Evolutionary conservation across 2,329 filamentous ascomycete genomes (phyloP).

Genomic region (Trichophyton rubrum): DNA sequence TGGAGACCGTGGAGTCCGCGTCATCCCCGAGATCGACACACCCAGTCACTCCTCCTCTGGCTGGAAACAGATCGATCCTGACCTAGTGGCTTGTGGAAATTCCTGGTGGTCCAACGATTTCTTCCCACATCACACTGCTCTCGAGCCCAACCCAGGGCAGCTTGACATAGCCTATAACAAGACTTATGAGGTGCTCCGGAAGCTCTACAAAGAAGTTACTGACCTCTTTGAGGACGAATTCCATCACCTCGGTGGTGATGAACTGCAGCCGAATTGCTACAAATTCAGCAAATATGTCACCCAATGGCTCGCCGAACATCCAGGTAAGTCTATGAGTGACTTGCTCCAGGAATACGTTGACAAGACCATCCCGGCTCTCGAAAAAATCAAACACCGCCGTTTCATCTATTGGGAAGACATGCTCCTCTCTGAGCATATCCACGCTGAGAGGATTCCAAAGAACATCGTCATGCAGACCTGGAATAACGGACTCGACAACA

Average conservation of each 20-base stretch:
- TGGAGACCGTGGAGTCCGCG: slow-evolving; percentile 44
- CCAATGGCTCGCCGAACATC: slow-evolving; percentile 40
- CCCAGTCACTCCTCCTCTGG: slow-evolving; percentile 46
- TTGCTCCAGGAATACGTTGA: slow-evolving; percentile 45
- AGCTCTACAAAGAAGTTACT: slow-evolving; percentile 44
- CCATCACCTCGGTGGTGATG: slow-evolving; percentile 46
- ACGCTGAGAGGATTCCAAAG: slow-evolving; percentile 38
- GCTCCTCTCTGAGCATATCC: slow-evolving; percentile 29
- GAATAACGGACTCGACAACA: slow-evolving; percentile 42
- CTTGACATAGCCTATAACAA: slow-evolving; percentile 45
- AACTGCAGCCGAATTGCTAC: slow-evolving; percentile 45
- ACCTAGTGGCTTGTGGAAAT: slow-evolving; percentile 44
- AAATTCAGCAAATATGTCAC: slow-evolving; percentile 42
- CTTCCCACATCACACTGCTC: slow-evolving; percentile 43
- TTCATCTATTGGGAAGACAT: slow-evolving; percentile 49
- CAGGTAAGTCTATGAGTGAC: slow-evolving; percentile 40
- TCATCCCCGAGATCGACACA: slow-evolving; percentile 52
- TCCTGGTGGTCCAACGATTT: slow-evolving; percentile 51
- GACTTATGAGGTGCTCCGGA: slow-evolving; percentile 42
- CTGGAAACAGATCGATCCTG: slow-evolving; percentile 45
- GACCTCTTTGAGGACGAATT: slow-evolving; percentile 40
- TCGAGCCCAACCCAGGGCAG: slow-evolving; percentile 46
- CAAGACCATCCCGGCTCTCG: slow-evolving; percentile 40
- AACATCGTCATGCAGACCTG: slow-evolving; percentile 44
- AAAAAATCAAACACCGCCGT: slow-evolving; percentile 34